Evolutionary conservation across 2,329 filamentous ascomycete genomes (phyloP), one percentile per base, ranked within the genome.

Genomic region (Pseudocercospora eumusae): DNA sequence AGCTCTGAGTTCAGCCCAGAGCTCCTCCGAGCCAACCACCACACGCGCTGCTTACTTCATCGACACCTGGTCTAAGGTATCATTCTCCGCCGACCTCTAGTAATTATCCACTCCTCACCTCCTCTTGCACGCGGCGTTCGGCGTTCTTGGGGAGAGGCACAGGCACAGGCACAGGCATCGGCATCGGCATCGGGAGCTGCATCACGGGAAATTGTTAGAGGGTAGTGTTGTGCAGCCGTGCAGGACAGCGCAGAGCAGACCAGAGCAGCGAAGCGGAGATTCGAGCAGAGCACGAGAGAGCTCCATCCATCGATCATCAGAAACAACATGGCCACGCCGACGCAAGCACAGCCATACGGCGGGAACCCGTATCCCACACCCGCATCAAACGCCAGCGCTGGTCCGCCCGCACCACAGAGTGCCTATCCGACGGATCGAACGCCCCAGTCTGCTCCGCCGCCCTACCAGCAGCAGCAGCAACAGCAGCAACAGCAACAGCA

Each of bases 271-370:
- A 33, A 20, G n/a, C 28, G 31, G 28, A 33, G 18, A 54, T 15
- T 7, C n/a, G 9, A 50, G 18, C 20, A 8, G 5, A 45, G 31
- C 42, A 25, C 15, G 36, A 18, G 36, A 40, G 15, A 40, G 36
- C 36, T 40, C 36, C 36, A 40, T 40, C 36, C 36, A 40, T 40
- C 36, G 36, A 56, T 40, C 36, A 40, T 40, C 36, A 60, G 45
- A 33, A 60, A 53, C 33, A 67, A 56, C 63, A 72, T 72, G 70
- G 69, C 70, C 44, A 72, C 69, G 57, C 70, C 70, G 18, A 71
- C 69, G 50, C 69, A 71, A 55, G 62, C 64, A 59, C 69, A 70
- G 64, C 66, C 66, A 27, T 71, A 69, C 62, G 64, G 64, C 56
- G 63, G 63, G 56, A 62, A 61, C 57, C 57, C 65, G 42, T 70